Percentiles rank a stretch among this genome's conserved stretches.
These are phyloP conservation scores for Ceratocystis albifundus DNA, from an alignment of 2,329 filamentous ascomycete genomes.

Conservation along the genomic window DNA sequence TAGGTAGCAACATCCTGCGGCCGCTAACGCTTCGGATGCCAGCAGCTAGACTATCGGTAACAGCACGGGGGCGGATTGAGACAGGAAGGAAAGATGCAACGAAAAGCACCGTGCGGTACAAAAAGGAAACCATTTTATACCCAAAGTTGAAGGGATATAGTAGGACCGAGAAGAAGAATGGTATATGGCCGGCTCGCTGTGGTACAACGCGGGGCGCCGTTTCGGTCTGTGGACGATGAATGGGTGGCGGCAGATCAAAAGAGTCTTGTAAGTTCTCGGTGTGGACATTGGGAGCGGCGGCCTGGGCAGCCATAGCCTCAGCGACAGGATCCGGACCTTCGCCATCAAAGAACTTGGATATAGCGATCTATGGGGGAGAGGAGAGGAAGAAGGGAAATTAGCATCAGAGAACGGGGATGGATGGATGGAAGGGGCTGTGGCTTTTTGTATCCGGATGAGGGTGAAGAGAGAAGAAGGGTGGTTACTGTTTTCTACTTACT, in stretches of 20 bases:
- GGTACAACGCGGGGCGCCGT: constrained; percentile 78
- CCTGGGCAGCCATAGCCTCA: constrained; percentile 56
- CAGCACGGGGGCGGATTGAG: constrained; percentile 42
- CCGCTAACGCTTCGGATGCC: constrained; percentile 52
- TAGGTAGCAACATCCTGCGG: constrained; percentile 65
- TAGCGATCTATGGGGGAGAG: constrained; percentile 57
- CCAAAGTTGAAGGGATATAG: constrained; percentile 60
- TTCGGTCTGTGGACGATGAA: constrained; percentile 37
- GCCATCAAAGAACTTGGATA: constrained; percentile 95
- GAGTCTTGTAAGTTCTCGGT: constrained; percentile 64
- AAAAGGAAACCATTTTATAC: constrained; percentile 56
- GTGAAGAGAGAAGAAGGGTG: neutral
- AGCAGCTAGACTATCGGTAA: constrained; percentile 42
- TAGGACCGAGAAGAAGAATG: constrained; percentile 53
- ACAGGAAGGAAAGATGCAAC: constrained; percentile 72
- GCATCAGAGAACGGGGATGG: neutral
- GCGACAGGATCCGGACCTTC: constrained; percentile 73
- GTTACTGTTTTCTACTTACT: constrained; percentile 38
- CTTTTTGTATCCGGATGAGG: neutral
- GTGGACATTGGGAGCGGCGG: constrained; percentile 51
- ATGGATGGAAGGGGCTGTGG: neutral
- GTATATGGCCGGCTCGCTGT: constrained; percentile 61
- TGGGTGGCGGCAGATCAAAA: constrained; percentile 31
- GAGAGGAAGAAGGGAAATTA: neutral
- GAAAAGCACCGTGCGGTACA: constrained; percentile 63